Conservation (phyloP, 2,329 filamentous ascomycete genomes). For the Epicoccum nigrum region DNA sequence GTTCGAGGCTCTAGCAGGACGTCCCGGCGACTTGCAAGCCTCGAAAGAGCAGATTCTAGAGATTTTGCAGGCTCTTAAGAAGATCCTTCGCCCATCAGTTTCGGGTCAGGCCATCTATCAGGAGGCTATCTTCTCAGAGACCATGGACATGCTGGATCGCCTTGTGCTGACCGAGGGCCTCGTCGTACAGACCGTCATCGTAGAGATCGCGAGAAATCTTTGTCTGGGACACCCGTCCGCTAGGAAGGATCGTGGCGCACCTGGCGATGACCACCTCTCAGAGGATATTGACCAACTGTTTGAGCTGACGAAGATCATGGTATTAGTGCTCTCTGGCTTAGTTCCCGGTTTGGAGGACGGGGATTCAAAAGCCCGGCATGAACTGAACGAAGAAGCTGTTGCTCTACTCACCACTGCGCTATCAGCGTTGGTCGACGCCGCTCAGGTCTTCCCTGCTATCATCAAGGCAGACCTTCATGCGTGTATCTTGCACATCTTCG, state of each 20-base stretch:
- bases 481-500: slow-evolving; percentile 95
- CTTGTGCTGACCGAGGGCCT: slow-evolving; percentile 89
- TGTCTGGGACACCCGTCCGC: slow-evolving; percentile 93
- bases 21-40: slow-evolving; percentile 72
- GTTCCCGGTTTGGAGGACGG: slow-evolving; percentile 78
- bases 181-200: slow-evolving; percentile 88
- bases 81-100: slow-evolving; percentile 91
- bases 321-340: slow-evolving; percentile 85
- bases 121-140: slow-evolving; percentile 94
- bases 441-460: slow-evolving; percentile 92
- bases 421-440: slow-evolving; percentile 89
- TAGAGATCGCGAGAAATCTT: slow-evolving; percentile 88
- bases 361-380: slow-evolving; percentile 64
- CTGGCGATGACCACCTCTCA: slow-evolving; percentile 75
- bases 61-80: slow-evolving; percentile 89
- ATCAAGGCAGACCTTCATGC: slow-evolving; percentile 97
- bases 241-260: slow-evolving; percentile 64
- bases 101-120: slow-evolving; percentile 97
- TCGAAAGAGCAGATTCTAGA: slow-evolving; percentile 81
- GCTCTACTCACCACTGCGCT: slow-evolving; percentile 79
- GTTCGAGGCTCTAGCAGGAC: slow-evolving; percentile 90
- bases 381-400: slow-evolving; percentile 86
- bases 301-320: slow-evolving; percentile 93
- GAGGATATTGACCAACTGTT: slow-evolving; percentile 99
- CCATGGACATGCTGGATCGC: slow-evolving; percentile 92